These are phyloP conservation scores for Xylaria sp. DNA, from an alignment of 2,329 filamentous ascomycete species.

Conservation along the genomic window DNA sequence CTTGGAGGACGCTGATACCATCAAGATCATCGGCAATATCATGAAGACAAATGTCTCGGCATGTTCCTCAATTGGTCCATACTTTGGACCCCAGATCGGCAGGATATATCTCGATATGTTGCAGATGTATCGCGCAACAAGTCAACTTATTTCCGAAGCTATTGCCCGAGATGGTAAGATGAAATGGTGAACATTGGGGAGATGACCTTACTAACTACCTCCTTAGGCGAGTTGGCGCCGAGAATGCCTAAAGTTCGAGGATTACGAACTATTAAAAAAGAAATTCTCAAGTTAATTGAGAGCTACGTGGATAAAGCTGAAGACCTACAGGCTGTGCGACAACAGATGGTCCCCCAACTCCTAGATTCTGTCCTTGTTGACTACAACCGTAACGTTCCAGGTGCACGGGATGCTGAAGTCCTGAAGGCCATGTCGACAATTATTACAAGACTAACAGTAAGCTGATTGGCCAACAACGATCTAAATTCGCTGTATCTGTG, in stretches of 20 bases:
- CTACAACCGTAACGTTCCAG: slow-evolving; percentile 96
- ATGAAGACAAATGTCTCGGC: slow-evolving; percentile 99
- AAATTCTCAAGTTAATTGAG: slow-evolving; percentile 97
- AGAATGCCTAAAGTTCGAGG: slow-evolving; percentile 98
- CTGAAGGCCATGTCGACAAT: slow-evolving; percentile 98
- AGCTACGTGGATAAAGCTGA: slow-evolving; percentile 98
- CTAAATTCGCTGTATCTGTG: slow-evolving; percentile 32
- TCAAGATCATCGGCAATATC: slow-evolving; percentile 99
- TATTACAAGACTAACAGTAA: slow-evolving; percentile 94
- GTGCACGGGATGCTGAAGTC: slow-evolving; percentile 95
- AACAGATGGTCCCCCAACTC: slow-evolving; percentile 94
- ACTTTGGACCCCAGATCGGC: slow-evolving; percentile 98
- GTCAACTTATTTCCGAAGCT: slow-evolving; percentile 92
- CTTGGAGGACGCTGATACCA: slow-evolving; percentile 91
- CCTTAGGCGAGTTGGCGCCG: slow-evolving; percentile 84
- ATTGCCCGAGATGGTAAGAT: slow-evolving; percentile 81
- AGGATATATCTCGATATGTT: slow-evolving; percentile 99
- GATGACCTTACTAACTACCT: slow-evolving; percentile 50
- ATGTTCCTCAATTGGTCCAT: slow-evolving; percentile 93
- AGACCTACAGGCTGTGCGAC: slow-evolving; percentile 91
- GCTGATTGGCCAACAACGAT: slow-evolving; percentile 56
- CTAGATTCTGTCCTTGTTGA: slow-evolving; percentile 93
- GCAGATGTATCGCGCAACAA: slow-evolving; percentile 98
- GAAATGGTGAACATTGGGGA: slow-evolving; percentile 3
- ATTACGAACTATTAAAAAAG: slow-evolving; percentile 97